Percentiles rank a stretch among this genome's conserved stretches.
These are phyloP conservation scores for Aurantiochytrium sp. DNA, from an alignment of 108 stramenopile species.

Conservation along the genomic window DNA sequence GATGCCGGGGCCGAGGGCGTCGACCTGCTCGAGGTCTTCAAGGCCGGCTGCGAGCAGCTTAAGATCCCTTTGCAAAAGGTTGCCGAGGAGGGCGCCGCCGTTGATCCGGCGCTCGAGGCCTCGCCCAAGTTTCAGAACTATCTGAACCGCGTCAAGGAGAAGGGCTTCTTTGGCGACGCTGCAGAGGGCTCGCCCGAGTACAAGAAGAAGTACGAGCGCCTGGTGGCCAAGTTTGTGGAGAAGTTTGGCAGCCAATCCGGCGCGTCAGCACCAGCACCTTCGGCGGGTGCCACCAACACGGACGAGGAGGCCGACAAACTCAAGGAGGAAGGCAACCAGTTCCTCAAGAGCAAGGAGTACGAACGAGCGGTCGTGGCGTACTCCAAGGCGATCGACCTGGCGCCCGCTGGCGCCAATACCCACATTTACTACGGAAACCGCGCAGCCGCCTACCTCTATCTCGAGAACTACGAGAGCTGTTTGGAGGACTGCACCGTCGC, in stretches of 20 bases:
- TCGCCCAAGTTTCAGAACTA: neutral
- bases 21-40: neutral
- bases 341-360: constrained; percentile 20
- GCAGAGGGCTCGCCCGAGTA: neutral
- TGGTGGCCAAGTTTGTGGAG: neutral
- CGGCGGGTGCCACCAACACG: neutral
- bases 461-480: neutral
- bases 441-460: neutral
- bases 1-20: neutral
- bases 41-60: neutral
- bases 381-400: constrained; percentile 8
- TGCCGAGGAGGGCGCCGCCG: neutral
- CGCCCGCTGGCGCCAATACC: neutral
- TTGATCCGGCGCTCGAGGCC: neutral
- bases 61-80: neutral
- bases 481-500: neutral
- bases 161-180: neutral
- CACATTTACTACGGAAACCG: constrained; percentile 7
- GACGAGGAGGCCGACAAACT: constrained; percentile 4
- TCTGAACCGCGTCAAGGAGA: constrained; percentile 5
- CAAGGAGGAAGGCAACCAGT: constrained; percentile 29
- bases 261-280: neutral
- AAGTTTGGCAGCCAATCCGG: neutral
- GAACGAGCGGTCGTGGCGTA: neutral
- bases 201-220: neutral